Percentiles rank a stretch among this genome's conserved stretches.
These are phyloP conservation scores for Ganoderma lucidum DNA, from an alignment of 1,284 basidiomycete genomes.

Conservation along the genomic window DNA sequence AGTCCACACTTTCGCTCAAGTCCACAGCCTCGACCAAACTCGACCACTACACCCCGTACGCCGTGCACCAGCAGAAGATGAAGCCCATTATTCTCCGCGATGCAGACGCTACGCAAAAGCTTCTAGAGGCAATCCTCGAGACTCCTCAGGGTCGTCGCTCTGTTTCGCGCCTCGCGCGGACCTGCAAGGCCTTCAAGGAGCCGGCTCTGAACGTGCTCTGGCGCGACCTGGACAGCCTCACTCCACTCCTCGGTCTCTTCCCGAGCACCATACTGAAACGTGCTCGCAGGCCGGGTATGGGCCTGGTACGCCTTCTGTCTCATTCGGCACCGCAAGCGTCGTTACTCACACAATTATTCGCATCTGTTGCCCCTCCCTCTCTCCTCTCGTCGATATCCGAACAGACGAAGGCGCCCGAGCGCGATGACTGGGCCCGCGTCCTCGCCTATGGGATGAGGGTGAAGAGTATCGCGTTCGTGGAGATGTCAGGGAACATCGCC, in stretches of 20 bases:
- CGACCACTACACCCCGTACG: constrained; percentile 49
- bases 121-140: constrained; percentile 75
- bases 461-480: constrained; percentile 71
- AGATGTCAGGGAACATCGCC: constrained; percentile 66
- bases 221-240: constrained; percentile 78
- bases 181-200: constrained; percentile 74
- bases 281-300: constrained; percentile 72
- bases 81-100: constrained; percentile 65
- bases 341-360: constrained; percentile 25
- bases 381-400: constrained; percentile 20
- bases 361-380: constrained; percentile 22
- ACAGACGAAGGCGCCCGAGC: constrained; percentile 66
- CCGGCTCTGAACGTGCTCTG: constrained; percentile 77
- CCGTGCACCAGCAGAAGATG: constrained; percentile 60
- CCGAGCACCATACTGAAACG: constrained; percentile 71
- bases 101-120: constrained; percentile 64
- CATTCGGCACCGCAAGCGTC: constrained; percentile 23
- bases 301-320: constrained; percentile 63
- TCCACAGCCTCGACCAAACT: constrained; percentile 45
- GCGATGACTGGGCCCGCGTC: constrained; percentile 72
- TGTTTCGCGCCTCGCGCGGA: constrained; percentile 73
- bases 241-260: constrained; percentile 75
- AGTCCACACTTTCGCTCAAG: constrained; percentile 42
- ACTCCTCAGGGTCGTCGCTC: constrained; percentile 64
- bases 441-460: constrained; percentile 72